phyloP scores from a whole-genome alignment of 345 rosid genomes.

The Euphorbia pulcherrima region DNA sequence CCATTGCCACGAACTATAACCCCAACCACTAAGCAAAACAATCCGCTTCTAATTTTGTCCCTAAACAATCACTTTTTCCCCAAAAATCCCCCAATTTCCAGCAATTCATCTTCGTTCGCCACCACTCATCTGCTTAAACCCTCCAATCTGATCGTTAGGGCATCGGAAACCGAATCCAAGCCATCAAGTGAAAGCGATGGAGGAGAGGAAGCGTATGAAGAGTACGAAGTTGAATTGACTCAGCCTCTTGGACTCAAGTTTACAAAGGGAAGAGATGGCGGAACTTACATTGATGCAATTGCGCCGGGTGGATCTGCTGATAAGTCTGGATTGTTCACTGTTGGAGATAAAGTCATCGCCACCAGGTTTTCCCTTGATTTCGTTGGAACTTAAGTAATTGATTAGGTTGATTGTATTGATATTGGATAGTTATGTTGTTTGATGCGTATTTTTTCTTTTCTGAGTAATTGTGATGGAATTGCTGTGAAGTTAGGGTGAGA shows the following conservation, averaged over 20 bases:
- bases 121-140: conserved; percentile 43
- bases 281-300: conserved; percentile 87
- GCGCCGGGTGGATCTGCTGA: conserved; percentile 81
- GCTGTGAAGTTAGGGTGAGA: conserved; percentile 3
- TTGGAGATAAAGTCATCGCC: conserved; percentile 87
- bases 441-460: no score
- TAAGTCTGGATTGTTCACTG: conserved; percentile 64
- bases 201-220: conserved; percentile 51
- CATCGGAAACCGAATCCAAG: conserved; percentile 58
- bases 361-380: conserved; percentile 56
- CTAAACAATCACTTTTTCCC: conserved; percentile 25
- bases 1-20: conserved; percentile 37
- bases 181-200: conserved; percentile 37
- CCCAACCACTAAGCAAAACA: conserved; percentile 35
- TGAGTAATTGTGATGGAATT: neutral
- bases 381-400: neutral
- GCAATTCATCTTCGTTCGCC: conserved; percentile 25
- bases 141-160: conserved; percentile 35
- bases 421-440: no score
- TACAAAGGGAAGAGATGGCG: conserved; percentile 82
- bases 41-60: conserved; percentile 25
- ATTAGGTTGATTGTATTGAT: neutral
- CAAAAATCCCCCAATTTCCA: conserved; percentile 25
- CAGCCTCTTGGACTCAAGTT: conserved; percentile 85
- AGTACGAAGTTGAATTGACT: conserved; percentile 76